Evolutionary conservation across 345 rosid species (phyloP).

Genomic region (Eucalyptus marginata): DNA sequence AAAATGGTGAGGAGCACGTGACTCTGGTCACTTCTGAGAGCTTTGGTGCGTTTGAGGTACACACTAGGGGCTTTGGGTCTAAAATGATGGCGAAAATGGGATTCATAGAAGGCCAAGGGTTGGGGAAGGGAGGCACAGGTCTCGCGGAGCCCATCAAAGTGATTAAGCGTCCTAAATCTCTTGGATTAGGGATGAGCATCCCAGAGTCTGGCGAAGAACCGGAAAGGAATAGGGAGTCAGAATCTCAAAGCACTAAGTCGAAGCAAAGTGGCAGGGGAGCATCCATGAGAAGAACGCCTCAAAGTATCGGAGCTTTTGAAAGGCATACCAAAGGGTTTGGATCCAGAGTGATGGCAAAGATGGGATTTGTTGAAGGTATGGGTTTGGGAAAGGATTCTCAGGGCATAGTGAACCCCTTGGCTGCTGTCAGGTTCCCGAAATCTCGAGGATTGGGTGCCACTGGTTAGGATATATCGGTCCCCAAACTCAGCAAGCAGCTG

Average conservation of each 20-base stretch:
- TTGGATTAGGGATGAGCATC: conserved; percentile 63
- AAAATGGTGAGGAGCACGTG: conserved; percentile 12
- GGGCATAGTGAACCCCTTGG: conserved; percentile 61
- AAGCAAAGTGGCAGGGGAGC: not conserved
- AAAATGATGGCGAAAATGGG: conserved; percentile 98
- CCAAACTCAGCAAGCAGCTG: not conserved
- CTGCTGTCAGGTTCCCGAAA: conserved; percentile 45
- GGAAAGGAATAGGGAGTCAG: not conserved
- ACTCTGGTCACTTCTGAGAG: conserved; percentile 10
- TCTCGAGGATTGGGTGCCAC: conserved; percentile 69
- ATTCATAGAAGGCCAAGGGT: conserved; percentile 67
- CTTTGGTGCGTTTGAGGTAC: conserved; percentile 74
- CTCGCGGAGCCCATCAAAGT: conserved; percentile 66
- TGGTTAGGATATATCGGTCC: not conserved
- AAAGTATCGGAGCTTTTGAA: conserved; percentile 55
- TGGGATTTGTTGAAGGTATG: conserved; percentile 84
- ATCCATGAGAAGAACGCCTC: conserved; percentile 12
- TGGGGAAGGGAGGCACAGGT: conserved; percentile 84
- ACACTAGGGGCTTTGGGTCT: conserved; percentile 39
- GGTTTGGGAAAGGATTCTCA: conserved; percentile 76
- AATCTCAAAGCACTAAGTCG: not conserved
- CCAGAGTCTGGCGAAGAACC: conserved; percentile 8
- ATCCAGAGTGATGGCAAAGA: conserved; percentile 81
- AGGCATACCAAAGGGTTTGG: conserved; percentile 88
- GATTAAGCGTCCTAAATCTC: conserved; percentile 62